phyloP scores from a whole-genome alignment of 2,329 filamentous ascomycete genomes.

The Fusarium sp. region DNA sequence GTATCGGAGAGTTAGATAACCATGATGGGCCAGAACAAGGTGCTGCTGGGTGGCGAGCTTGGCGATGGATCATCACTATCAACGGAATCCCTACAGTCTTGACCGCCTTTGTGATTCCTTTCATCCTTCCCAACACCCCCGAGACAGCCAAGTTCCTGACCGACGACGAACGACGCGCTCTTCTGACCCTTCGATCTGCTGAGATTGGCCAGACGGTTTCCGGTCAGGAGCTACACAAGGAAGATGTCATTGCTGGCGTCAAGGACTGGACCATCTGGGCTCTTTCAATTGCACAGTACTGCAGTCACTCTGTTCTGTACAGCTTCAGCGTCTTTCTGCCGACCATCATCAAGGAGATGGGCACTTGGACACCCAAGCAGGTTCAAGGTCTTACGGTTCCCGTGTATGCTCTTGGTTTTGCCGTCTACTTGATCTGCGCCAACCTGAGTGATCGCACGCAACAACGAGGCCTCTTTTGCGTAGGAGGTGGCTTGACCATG shows the following conservation, averaged over 20 bases:
- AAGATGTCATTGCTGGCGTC: constrained; percentile 43
- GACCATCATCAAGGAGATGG: constrained; percentile 76
- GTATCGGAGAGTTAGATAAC: constrained; percentile 59
- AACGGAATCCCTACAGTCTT: constrained; percentile 64
- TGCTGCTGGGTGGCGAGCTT: constrained; percentile 68
- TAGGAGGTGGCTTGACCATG: constrained; percentile 64
- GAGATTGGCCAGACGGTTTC: constrained; percentile 56
- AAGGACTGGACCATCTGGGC: constrained; percentile 75
- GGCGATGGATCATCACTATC: constrained; percentile 77
- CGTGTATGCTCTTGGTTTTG: constrained; percentile 74
- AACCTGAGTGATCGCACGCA: constrained; percentile 71
- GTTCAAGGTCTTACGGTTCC: constrained; percentile 79
- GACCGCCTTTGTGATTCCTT: constrained; percentile 68
- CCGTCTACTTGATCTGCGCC: constrained; percentile 71
- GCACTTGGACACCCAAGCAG: constrained; percentile 67
- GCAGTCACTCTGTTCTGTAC: constrained; percentile 76
- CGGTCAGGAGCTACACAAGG: constrained; percentile 49
- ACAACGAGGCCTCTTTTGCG: constrained; percentile 68
- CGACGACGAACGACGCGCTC: constrained; percentile 59
- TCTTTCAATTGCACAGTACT: constrained; percentile 73
- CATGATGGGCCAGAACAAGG: constrained; percentile 68
- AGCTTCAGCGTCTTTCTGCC: constrained; percentile 78
- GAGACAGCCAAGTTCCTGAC: constrained; percentile 62
- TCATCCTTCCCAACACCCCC: constrained; percentile 71
- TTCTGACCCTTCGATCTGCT: constrained; percentile 64